Base-by-base conservation (phyloP, 2,329 filamentous ascomycete species). In the Penicillium sp. region DNA sequence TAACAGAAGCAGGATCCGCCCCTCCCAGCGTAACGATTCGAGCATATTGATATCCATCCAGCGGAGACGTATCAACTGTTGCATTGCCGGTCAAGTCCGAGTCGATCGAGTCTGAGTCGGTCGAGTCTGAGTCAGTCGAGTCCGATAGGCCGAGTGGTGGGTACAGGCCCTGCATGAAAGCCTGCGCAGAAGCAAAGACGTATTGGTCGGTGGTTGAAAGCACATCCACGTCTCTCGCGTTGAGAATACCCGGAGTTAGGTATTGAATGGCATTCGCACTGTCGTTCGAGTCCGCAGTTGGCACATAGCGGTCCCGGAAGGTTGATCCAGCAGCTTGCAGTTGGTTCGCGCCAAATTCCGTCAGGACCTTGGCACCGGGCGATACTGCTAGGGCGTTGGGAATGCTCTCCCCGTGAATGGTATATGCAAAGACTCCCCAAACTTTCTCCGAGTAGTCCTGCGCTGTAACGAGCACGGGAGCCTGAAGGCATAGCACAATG, bases 131-230 rank as follows among this genome's bases (percentile, higher is more conserved):
- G 43, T 68, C n/a, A n/a, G 65, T 63, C 42, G 64, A 68, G 44
- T 71, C 66, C 4, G 66, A 63, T 43, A 68, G 65, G 1, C 61
- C 61, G 3, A 73, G 56, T 11, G 81, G 81, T 30, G 82, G 82
- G 63, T 84, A 85, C 9, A 85, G 68, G 7, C 81, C 82, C 63
- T 85, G 81, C 73, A 85, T 76, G 60, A 85, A 85, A 2, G 83
- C 81, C 57, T 82, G 79, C 11, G 81, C 81, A 3, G 81, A 82
- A 1, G 77, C 77, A 30, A 76, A 63, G 2, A 76, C 72, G 48
- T 75, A 76, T 51, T 79, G 75, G 28, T 75, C 69, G 24, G 80
- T 73, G 24, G 75, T 65, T 0, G 81, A 73, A 42, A 77, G 65
- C 10, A 81, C 67, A 46, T 69, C 70, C 8, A 83, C 58, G 53